A percentile compares a stretch with the other conserved stretches of the same genome.
Evolutionary conservation across 768 basidiomycete species (phyloP).

Genomic region (Suillus occidentalis): DNA sequence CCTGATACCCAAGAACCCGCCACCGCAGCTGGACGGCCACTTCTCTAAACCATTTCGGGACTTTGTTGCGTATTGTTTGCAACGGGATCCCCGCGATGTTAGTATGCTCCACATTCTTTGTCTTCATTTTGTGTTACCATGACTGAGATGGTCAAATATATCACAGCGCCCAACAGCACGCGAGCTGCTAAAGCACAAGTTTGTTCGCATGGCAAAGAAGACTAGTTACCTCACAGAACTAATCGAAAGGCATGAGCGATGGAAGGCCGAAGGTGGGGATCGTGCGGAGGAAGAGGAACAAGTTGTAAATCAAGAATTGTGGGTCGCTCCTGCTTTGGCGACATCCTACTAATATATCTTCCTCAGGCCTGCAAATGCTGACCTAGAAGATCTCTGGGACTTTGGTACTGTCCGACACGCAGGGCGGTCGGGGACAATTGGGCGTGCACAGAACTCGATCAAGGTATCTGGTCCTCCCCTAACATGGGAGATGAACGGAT

Average conservation of each 20-base stretch:
- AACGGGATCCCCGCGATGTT: conserved; percentile 91
- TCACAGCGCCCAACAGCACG: conserved; percentile 88
- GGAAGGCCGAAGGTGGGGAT: conserved; percentile 88
- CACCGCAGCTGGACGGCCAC: conserved; percentile 84
- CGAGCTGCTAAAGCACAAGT: conserved; percentile 95
- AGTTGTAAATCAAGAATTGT: conserved; percentile 64
- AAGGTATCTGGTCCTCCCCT: conserved; percentile 65
- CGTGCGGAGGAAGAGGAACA: conserved; percentile 70
- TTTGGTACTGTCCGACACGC: conserved; percentile 93
- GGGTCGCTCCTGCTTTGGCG: conserved; percentile 26
- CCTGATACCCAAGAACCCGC: conserved; percentile 96
- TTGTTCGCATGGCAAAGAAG: conserved; percentile 93
- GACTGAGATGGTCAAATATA: conserved; percentile 18
- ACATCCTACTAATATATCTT: conserved; percentile 8
- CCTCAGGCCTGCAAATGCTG: conserved; percentile 52
- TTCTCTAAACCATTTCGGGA: conserved; percentile 95
- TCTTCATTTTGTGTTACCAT: not conserved
- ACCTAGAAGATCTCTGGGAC: conserved; percentile 91
- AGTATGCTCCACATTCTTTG: conserved; percentile 25
- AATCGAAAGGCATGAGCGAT: conserved; percentile 91
- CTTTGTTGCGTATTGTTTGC: conserved; percentile 90
- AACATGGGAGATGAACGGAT: conserved; percentile 79
- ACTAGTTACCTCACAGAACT: conserved; percentile 92
- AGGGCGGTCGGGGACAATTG: conserved; percentile 58
- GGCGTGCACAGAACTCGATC: conserved; percentile 56